These are phyloP conservation scores for Macadamia integrifolia DNA, from an alignment of 164 flowering plant species.

Conservation along the genomic window DNA sequence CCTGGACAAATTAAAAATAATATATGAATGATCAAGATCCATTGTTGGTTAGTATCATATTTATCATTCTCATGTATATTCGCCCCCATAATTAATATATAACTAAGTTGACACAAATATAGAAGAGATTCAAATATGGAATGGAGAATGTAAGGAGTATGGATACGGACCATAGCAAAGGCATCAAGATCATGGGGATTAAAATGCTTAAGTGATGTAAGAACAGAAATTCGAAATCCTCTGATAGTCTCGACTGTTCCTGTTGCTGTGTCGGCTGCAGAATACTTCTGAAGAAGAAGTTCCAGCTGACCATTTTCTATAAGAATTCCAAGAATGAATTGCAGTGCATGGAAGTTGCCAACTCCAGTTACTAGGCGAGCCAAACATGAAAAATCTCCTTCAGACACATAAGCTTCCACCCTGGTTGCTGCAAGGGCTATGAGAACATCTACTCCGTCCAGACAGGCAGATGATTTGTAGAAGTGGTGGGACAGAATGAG, in stretches of 20 bases:
- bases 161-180: constrained; percentile 64
- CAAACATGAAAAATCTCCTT: constrained; percentile 96
- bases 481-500: constrained; percentile 96
- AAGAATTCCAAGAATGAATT: constrained; percentile 93
- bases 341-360: constrained; percentile 91
- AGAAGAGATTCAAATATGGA: background rate
- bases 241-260: constrained; percentile 78
- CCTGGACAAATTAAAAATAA: too few relatives aligned
- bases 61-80: background rate
- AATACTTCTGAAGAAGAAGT: constrained; percentile 89
- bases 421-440: constrained; percentile 97
- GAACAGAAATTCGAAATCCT: constrained; percentile 96
- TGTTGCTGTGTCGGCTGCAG: constrained; percentile 72
- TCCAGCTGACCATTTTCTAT: constrained; percentile 95
- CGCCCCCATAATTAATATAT: background rate
- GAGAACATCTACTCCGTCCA: constrained; percentile 99
- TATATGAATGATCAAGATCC: background rate
- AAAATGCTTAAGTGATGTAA: constrained; percentile 84
- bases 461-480: constrained; percentile 96
- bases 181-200: constrained; percentile 88
- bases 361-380: constrained; percentile 97
- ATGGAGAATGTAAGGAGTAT: background rate
- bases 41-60: background rate
- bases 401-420: constrained; percentile 93
- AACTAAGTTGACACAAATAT: too few relatives aligned